Evolutionary conservation across 2,329 filamentous ascomycete genomes (phyloP), one percentile per base, ranked within the genome.

Genomic region (Aspergillus sojae): DNA sequence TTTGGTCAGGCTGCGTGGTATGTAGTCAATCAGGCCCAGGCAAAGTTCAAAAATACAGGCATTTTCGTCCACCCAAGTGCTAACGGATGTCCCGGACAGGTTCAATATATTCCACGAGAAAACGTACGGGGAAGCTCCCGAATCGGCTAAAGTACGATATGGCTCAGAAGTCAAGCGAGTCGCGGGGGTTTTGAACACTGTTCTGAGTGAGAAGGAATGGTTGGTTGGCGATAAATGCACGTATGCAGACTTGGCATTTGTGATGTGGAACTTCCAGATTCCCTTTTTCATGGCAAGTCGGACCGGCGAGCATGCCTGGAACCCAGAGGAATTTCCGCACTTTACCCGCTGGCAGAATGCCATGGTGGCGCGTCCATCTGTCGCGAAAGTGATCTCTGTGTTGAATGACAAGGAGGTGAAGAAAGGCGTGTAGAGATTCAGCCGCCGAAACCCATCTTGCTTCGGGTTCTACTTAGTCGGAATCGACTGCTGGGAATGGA

Each of bases 1-100:
- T 84, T 77, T 62, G 83, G 83, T 5, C 82, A 84, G 69, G 72
- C 73, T 36, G 34, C 34, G 14, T 36, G 34, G 34, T 36, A 36
- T 36, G 34, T 36, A 9, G 16, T 36, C 34, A 36, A 36, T 36
- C 12, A 36, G 34, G 12, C 34, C 9, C 34, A 16, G 12, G 12
- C 34, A 36, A 4, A 36, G 34, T 16, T 36, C 34, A 16, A 36
- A 16, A 36, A 36, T 36, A 16, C 4, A 36, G 12, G 12, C 34
- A 36, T 36, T 16, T 16, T 36, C 5, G 34, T 36, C 34, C 5
- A 36, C 12, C 34, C 14, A 36, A 16, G 12, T 36, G 14, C 34
- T 36, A 36, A 36, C 12, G 34, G 34, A 36, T 14, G 34, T 14
- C 34, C 34, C 34, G 34, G 34, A 36, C 34, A 36, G 34, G 34